Base-by-base conservation (phyloP, 768 basidiomycete species). In the Boletus subcaerulescens region DNA sequence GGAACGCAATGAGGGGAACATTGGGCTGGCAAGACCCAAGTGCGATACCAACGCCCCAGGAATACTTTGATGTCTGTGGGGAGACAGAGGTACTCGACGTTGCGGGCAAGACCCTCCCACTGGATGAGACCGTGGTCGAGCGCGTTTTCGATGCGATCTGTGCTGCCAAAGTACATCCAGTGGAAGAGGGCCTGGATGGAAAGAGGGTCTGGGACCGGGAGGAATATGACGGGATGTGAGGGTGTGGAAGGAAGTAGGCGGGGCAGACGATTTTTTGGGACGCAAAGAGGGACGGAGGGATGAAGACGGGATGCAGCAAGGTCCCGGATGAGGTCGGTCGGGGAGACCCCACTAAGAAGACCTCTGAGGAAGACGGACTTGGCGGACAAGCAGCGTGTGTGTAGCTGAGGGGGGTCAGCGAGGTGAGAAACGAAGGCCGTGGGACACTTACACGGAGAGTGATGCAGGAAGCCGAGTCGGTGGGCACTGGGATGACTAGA, bases 61-160 rank as follows among this genome's bases (percentile, higher is more conserved):
- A 89, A 89, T 15, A 85, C 71, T 67, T 91, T 93, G 70, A 94
- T 83, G 42, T 89, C 85, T 17, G 83, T 73, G 49, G 83, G 77
- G 57, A 95, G 79, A 18, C 84, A 87, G 46, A 96, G 85, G 65
- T 91, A 95, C 66, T 95, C 92, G 66, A 88, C 91, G 68, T 94
- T 96, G 56, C 87, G 84, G 18, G 90, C 90, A 56, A 95, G 76
- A 29, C 90, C 91, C 62, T 93, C 89, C 93, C 92, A 95, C 45
- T 82, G 81, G 43, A 92, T 78, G 48, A 76, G 69, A 18, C 86
- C 84, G 18, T 76, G 72, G 56, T 82, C 80, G 13, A 96, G 80
- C 40, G 81, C 85, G 22, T 82, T 77, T 63, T 87, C 82, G 62
- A 96, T 86, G 50, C 76, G 77, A 41, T 74, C 70, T 13, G 82